Evolutionary conservation across 768 basidiomycete species (phyloP).

Genomic region (Infundibulicybe gibba): DNA sequence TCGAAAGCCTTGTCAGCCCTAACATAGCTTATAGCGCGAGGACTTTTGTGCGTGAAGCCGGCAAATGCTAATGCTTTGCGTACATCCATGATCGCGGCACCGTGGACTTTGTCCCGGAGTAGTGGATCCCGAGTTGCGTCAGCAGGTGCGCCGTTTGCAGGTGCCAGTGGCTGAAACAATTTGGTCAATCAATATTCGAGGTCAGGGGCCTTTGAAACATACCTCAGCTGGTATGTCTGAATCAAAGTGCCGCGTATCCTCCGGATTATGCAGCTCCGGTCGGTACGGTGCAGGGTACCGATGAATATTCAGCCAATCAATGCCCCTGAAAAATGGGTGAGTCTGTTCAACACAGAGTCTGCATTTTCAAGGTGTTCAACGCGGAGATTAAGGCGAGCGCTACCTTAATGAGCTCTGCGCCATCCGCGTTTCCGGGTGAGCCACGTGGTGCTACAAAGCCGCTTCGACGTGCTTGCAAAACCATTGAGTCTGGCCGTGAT

Average conservation of each 20-base stretch:
- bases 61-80: constrained; percentile 91
- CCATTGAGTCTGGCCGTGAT: constrained; percentile 73
- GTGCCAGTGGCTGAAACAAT: constrained; percentile 75
- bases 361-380: constrained; percentile 3
- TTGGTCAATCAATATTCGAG: constrained; percentile 11
- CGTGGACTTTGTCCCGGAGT: constrained; percentile 81
- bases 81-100: constrained; percentile 82
- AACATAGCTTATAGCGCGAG: constrained; percentile 72
- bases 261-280: constrained; percentile 76
- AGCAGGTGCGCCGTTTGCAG: constrained; percentile 79
- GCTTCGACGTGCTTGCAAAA: constrained; percentile 71
- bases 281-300: constrained; percentile 82
- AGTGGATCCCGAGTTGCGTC: constrained; percentile 90
- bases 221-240: constrained; percentile 92
- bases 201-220: constrained; percentile 17
- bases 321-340: constrained; percentile 88
- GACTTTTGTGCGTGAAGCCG: constrained; percentile 89
- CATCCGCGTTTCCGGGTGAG: constrained; percentile 59
- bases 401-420: constrained; percentile 90
- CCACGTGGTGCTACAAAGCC: constrained; percentile 56
- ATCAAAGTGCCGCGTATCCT: constrained; percentile 95
- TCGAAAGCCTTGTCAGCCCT: constrained; percentile 74
- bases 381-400: constrained; percentile 5
- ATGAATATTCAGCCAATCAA: constrained; percentile 89
- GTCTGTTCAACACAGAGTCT: constrained; percentile 37